Percentiles rank a stretch among this genome's conserved stretches.
Evolutionary conservation across 2,329 filamentous ascomycete genomes (phyloP).

Genomic region (Dothistroma septosporum): DNA sequence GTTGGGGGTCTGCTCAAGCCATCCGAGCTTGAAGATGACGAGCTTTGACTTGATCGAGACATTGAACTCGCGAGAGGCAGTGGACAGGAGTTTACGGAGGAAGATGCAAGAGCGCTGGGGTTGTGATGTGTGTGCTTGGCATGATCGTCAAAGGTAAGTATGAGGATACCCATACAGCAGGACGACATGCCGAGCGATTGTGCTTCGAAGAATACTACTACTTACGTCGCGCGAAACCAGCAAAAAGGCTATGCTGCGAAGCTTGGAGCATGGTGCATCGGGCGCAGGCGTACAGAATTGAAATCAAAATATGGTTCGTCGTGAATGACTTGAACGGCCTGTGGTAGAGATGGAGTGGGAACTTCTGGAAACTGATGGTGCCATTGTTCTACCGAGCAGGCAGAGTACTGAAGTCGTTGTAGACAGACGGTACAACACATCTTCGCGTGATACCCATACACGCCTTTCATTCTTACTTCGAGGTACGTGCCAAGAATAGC

Average conservation of each 20-base stretch:
- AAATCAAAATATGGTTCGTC: background rate
- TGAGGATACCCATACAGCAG: background rate
- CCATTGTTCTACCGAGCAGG: background rate
- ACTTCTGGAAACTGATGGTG: background rate
- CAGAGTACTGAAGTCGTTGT: background rate
- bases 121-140: slow-evolving; percentile 9
- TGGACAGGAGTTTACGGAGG: slow-evolving; percentile 5
- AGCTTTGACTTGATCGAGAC: slow-evolving; percentile 71
- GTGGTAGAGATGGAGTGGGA: background rate
- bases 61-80: slow-evolving; percentile 24
- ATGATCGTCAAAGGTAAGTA: slow-evolving; percentile 10
- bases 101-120: slow-evolving; percentile 8
- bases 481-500: too few species aligned
- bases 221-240: background rate
- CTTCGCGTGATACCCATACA: background rate
- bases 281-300: background rate
- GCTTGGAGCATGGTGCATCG: background rate
- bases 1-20: slow-evolving; percentile 95
- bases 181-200: background rate
- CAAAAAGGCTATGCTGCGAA: background rate
- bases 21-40: slow-evolving; percentile 80
- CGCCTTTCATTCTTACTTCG: background rate
- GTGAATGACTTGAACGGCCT: background rate
- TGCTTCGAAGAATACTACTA: background rate
- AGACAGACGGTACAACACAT: background rate